Evolutionary conservation across 2,329 filamentous ascomycete species (phyloP).

Genomic region (Aspergillus japonicus): DNA sequence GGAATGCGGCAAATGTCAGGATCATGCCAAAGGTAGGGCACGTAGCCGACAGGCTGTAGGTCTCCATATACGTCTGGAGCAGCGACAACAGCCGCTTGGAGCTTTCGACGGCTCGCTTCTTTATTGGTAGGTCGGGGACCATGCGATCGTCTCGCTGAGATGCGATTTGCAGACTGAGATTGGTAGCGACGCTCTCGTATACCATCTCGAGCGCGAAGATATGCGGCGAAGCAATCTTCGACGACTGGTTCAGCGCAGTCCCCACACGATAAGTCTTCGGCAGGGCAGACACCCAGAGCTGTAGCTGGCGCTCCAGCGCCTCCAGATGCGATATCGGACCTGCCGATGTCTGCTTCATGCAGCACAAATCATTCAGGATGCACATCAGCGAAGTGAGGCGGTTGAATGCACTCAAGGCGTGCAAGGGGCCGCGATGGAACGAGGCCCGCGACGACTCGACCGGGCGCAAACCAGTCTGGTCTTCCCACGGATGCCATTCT

Average conservation of each 20-base stretch:
- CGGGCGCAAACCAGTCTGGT: constrained; percentile 40
- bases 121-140: constrained; percentile 18
- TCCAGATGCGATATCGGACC: constrained; percentile 28
- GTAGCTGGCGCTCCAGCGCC: constrained; percentile 30
- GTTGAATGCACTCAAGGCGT: constrained; percentile 55
- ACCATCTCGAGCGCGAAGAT: constrained; percentile 37
- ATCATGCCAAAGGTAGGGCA: constrained; percentile 45
- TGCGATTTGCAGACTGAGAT: constrained; percentile 28
- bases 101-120: constrained; percentile 33
- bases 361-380: constrained; percentile 36
- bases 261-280: constrained; percentile 32
- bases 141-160: constrained; percentile 25
- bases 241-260: constrained; percentile 22
- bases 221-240: constrained; percentile 30
- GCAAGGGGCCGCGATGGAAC: constrained; percentile 41
- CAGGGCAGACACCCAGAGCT: constrained; percentile 33
- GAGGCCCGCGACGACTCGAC: constrained; percentile 25
- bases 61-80: constrained; percentile 41
- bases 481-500: constrained; percentile 72
- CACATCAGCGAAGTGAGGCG: constrained; percentile 44
- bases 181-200: constrained; percentile 30
- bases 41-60: constrained; percentile 40
- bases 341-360: constrained; percentile 23
- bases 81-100: constrained; percentile 37
- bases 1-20: constrained; percentile 34